Conservation (phyloP, 2,329 filamentous ascomycete genomes). For the Cercospora sp. region DNA sequence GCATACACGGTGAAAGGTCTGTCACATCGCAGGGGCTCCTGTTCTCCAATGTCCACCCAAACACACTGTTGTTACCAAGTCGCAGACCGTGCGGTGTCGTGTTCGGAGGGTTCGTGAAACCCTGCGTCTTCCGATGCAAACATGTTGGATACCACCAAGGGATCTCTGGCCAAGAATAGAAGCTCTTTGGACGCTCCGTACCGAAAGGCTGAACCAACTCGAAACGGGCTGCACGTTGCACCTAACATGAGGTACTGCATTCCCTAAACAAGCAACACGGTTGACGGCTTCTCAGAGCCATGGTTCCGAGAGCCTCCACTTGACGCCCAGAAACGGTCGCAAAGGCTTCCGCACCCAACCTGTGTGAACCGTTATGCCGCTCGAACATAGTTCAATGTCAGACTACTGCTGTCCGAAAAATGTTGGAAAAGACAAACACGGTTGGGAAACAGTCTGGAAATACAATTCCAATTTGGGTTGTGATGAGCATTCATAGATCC, state of each 20-base stretch:
- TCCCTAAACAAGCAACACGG: not conserved
- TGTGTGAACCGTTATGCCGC: not conserved
- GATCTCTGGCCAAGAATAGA: not conserved
- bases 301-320: not conserved
- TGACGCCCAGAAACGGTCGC: not conserved
- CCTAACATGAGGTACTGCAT: not conserved
- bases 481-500: not conserved
- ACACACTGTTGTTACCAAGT: not conserved
- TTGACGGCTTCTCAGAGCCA: not conserved
- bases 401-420: not conserved
- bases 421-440: not conserved
- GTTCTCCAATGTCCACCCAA: not conserved
- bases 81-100: not conserved
- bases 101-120: not conserved
- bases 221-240: not conserved
- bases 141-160: not conserved
- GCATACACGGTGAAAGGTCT: not conserved
- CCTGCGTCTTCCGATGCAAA: not conserved
- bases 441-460: not conserved
- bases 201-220: not conserved
- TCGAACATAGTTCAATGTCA: not conserved
- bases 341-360: not conserved
- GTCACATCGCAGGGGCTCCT: not conserved
- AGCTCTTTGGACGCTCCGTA: not conserved
- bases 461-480: not conserved